Conservation (phyloP, 768 basidiomycete genomes). For the Termitomyces heimii region DNA sequence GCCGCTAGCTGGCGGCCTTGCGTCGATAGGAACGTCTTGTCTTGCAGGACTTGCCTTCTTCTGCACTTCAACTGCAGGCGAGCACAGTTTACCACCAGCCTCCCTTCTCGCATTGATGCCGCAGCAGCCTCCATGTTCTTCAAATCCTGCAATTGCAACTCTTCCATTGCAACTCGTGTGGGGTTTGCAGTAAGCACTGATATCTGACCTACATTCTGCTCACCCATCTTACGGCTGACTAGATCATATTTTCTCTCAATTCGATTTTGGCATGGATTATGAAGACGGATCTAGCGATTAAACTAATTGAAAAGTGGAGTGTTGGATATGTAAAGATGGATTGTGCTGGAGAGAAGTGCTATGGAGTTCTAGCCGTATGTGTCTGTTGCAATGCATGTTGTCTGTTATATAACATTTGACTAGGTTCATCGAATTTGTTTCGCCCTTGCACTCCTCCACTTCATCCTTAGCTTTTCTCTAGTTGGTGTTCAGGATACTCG, state of each 20-base stretch:
- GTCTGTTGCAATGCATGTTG: not conserved
- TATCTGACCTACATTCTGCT: not conserved
- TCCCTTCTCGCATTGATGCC: slow-evolving; percentile 5
- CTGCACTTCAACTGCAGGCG: slow-evolving; percentile 82
- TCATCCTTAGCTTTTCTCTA: slow-evolving; percentile 70
- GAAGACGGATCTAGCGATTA: slow-evolving; percentile 84
- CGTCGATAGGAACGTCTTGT: slow-evolving; percentile 76
- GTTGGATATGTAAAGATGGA: slow-evolving; percentile 99
- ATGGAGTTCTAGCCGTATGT: slow-evolving; percentile 90
- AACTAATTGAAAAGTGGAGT: slow-evolving; percentile 86
- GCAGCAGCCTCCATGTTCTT: slow-evolving; percentile 85
- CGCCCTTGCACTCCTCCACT: slow-evolving; percentile 85
- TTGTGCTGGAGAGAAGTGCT: slow-evolving; percentile 88
- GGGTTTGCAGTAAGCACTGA: slow-evolving; percentile 74
- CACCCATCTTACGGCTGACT: not conserved
- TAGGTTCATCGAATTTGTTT: slow-evolving; percentile 97
- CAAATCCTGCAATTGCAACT: slow-evolving; percentile 99
- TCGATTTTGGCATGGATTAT: slow-evolving; percentile 97
- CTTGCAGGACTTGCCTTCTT: slow-evolving; percentile 80
- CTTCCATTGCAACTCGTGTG: slow-evolving; percentile 94
- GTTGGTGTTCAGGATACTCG: slow-evolving; percentile 87
- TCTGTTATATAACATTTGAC: slow-evolving; percentile 1
- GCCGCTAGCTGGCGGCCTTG: slow-evolving; percentile 61
- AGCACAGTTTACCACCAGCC: slow-evolving; percentile 14
- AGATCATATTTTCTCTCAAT: slow-evolving; percentile 95